A percentile compares a stretch with the other conserved stretches of the same genome.
phyloP scores from a whole-genome alignment of 768 basidiomycete genomes.

The Tubosaeta sp. region DNA sequence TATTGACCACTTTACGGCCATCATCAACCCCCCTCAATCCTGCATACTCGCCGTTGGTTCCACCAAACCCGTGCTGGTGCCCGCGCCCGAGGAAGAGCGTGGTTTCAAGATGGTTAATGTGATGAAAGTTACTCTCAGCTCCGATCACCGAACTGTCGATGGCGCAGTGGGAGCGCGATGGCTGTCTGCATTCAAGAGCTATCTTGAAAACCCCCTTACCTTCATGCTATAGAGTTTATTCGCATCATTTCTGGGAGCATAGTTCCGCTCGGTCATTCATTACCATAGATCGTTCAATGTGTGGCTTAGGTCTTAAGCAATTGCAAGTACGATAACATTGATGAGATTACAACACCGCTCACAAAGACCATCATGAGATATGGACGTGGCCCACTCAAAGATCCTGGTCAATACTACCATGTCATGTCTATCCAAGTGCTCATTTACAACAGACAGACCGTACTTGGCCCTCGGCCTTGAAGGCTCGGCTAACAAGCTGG shows the following conservation, averaged over 20 bases:
- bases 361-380: constrained; percentile 9
- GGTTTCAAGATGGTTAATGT: constrained; percentile 90
- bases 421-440: constrained; percentile 12
- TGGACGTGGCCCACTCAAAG: constrained; percentile 24
- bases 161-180: constrained; percentile 94
- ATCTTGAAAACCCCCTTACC: constrained; percentile 93
- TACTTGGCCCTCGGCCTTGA: constrained; percentile 93
- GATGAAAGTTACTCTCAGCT: constrained; percentile 95
- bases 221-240: constrained; percentile 75
- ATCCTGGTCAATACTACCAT: constrained; percentile 28
- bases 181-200: constrained; percentile 91
- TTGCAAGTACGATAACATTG: constrained; percentile 3
- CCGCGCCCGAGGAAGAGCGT: constrained; percentile 84
- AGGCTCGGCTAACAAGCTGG: constrained; percentile 97
- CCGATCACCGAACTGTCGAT: constrained; percentile 94
- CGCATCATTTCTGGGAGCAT: constrained; percentile 4
- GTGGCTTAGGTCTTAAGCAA: constrained; percentile 4
- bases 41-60: constrained; percentile 96
- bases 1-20: constrained; percentile 93
- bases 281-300: constrained; percentile 23
- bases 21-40: constrained; percentile 98
- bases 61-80: constrained; percentile 80
- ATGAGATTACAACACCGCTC: not conserved
- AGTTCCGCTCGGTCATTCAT: constrained; percentile 2
- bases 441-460: constrained; percentile 46